These are phyloP conservation scores for Annona squamosa DNA, from an alignment of 164 flowering plant species.

Conservation along the genomic window DNA sequence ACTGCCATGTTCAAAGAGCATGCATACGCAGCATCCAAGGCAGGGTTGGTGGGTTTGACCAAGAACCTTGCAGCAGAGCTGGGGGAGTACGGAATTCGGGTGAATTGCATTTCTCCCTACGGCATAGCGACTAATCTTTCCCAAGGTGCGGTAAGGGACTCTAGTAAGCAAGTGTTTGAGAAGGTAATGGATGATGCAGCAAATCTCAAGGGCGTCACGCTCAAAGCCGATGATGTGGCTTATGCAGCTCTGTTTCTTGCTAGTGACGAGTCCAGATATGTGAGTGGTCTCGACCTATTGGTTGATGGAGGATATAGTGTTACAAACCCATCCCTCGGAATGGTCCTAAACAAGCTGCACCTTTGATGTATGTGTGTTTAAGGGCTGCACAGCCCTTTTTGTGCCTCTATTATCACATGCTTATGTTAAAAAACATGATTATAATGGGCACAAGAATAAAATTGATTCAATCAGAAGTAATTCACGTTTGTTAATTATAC, in stretches of 20 bases:
- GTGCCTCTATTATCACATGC: too few relatives aligned
- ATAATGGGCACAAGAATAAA: too few relatives aligned
- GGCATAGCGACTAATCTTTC: neutral
- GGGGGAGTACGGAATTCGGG: slow-evolving; percentile 11
- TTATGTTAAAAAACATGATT: too few relatives aligned
- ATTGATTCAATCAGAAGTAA: too few relatives aligned
- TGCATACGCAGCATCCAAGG: slow-evolving; percentile 8
- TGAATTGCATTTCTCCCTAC: slow-evolving; percentile 5
- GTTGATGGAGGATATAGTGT: slow-evolving; percentile 3
- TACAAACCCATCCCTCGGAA: neutral
- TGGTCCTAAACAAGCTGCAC: too few relatives aligned
- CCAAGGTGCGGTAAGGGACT: neutral
- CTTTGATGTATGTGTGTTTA: too few relatives aligned
- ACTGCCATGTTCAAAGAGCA: neutral
- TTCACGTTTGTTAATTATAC: too few relatives aligned
- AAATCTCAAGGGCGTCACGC: neutral
- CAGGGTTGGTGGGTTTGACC: slow-evolving; percentile 5
- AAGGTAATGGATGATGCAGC: neutral
- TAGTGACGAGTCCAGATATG: slow-evolving; percentile 7
- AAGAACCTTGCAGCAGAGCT: slow-evolving; percentile 9
- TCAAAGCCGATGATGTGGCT: slow-evolving; percentile 8
- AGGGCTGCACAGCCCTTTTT: too few relatives aligned
- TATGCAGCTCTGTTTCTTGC: slow-evolving; percentile 5
- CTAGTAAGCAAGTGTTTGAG: neutral
- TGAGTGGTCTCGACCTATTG: slow-evolving; percentile 9